Conservation (phyloP, 1,284 basidiomycete species). For the Pseudomicrostroma phylloplanum region DNA sequence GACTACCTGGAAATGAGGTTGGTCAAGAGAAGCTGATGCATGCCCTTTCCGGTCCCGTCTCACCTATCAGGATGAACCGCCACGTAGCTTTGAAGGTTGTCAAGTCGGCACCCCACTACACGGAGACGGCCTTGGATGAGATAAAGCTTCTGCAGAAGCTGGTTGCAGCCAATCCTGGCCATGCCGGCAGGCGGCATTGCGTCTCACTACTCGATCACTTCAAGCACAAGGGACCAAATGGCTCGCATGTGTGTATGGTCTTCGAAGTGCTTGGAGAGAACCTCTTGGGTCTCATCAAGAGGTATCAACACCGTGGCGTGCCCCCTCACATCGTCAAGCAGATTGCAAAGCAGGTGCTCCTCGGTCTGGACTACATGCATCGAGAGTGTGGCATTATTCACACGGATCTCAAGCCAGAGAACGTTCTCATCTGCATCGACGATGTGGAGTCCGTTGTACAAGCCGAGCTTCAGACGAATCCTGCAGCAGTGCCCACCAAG, state of each 20-base stretch:
- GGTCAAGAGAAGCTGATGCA: not conserved
- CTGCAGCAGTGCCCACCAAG: conserved; percentile 63
- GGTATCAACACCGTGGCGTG: conserved; percentile 90
- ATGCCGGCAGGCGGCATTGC: conserved; percentile 56
- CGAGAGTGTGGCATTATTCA: conserved; percentile 83
- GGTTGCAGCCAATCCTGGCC: conserved; percentile 69
- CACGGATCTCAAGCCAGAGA: conserved; percentile 89
- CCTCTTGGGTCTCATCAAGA: conserved; percentile 92
- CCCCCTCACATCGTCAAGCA: conserved; percentile 89
- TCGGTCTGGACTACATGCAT: conserved; percentile 96
- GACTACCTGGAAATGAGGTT: not conserved
- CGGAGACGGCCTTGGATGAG: conserved; percentile 95
- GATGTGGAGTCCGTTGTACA: conserved; percentile 91
- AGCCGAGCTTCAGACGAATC: conserved; percentile 66
- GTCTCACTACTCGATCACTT: conserved; percentile 97
- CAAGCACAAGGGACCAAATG: conserved; percentile 90
- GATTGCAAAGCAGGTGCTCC: conserved; percentile 90
- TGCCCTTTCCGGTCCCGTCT: not conserved
- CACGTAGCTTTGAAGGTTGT: conserved; percentile 99
- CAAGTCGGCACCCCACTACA: conserved; percentile 93
- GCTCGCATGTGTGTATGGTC: conserved; percentile 98
- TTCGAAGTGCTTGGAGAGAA: conserved; percentile 98
- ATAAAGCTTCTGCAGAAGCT: conserved; percentile 95
- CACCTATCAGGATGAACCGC: conserved; percentile 68
- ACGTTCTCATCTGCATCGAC: conserved; percentile 93